Base-by-base conservation (phyloP, 768 basidiomycete species). In the Boletellus ananiceps region DNA sequence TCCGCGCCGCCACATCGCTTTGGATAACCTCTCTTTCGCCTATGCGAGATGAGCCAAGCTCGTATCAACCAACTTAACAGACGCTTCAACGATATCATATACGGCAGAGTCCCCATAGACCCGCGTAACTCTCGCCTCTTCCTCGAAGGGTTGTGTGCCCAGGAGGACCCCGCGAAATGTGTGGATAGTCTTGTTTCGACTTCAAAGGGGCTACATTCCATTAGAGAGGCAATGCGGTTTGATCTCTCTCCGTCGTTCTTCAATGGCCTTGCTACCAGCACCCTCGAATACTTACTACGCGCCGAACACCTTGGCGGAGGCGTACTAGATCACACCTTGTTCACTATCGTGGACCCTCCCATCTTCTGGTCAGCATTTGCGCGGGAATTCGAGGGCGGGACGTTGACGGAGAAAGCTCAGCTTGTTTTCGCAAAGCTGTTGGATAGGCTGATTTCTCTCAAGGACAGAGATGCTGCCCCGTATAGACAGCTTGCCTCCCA, bases 391-490 rank as follows among this genome's bases (percentile, higher is more conserved):
- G 56, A 68, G 41, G 50, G 50, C 0, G 64, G 64, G 14, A 27
- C 51, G 0, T 61, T 79, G 38, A 21, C 54, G 8, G 69, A 71
- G 14, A 49, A 59, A 0, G 73, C 69, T 2, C 72, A 77, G 50
- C 51, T 57, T 32, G 61, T 66, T 27, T 80, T 82, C 45, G 76
- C 71, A 5, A 77, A 72, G 72, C 60, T 82, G 6, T 66, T 84
- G 3, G 66, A 76, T 19, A 73, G 76, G 46, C 65, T 84, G 34
- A 58, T 78, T 32, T 56, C 49, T 13, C 63, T 79, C 16, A 68
- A 74, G 5, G 64, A 54, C 7, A 69, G 61, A 6, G 53, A 64
- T 11, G 61, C 70, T 1, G 60, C 58, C 2, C 55, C 65, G 0
- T 78, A 80, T 50, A 71, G 73, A 44, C 58, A 67, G 13, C 52